Conservation (phyloP, 2,329 filamentous ascomycete species). For the Fusarium nygamai region DNA sequence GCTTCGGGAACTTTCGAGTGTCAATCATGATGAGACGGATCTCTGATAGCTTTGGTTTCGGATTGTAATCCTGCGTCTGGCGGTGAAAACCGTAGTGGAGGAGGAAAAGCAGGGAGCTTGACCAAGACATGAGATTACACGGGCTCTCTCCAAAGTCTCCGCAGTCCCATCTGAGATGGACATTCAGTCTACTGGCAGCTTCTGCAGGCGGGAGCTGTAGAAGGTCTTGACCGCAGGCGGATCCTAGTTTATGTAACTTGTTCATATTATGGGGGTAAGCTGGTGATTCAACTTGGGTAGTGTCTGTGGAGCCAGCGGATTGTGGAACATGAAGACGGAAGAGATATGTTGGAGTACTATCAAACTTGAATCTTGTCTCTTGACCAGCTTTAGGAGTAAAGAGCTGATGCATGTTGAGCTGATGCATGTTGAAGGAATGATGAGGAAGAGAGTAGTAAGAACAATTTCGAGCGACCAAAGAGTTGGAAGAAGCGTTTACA, state of each 20-base stretch:
- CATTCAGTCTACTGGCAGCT: not conserved
- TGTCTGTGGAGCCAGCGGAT: too few species aligned
- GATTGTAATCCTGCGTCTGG: accelerated
- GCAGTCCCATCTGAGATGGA: not conserved
- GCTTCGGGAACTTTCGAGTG: not conserved
- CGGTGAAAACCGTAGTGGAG: not conserved
- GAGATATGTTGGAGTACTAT: not conserved
- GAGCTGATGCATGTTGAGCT: not conserved
- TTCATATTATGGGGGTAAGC: not conserved
- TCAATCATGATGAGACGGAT: not conserved
- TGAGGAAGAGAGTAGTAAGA: not conserved
- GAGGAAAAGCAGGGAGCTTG: not conserved
- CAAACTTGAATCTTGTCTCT: not conserved
- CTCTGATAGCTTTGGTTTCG: accelerated
- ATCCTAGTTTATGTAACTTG: not conserved
- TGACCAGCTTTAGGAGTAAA: not conserved
- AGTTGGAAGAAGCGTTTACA: not conserved
- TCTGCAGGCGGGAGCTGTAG: not conserved
- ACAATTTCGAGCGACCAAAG: too few species aligned
- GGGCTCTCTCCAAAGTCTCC: accelerated
- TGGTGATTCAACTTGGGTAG: not conserved
- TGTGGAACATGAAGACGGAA: not conserved
- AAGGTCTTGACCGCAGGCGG: not conserved
- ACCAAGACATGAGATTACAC: not conserved
- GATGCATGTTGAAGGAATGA: not conserved